These are phyloP conservation scores for Alternaria ethzedia DNA, from an alignment of 2,329 filamentous ascomycete species.

Conservation along the genomic window DNA sequence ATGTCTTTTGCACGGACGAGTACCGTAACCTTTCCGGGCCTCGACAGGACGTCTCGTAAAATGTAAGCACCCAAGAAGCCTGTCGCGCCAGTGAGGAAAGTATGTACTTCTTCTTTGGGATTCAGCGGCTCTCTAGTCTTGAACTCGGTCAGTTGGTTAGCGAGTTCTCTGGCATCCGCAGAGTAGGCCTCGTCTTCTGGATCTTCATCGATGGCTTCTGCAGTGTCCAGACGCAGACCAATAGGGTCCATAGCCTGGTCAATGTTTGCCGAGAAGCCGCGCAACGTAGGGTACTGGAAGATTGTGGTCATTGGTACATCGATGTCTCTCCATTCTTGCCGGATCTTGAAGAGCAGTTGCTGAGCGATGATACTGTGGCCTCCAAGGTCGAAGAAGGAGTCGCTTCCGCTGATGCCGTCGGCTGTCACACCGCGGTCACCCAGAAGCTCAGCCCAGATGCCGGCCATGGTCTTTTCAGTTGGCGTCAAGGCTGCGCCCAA, in stretches of 20 bases:
- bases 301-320: constrained; percentile 74
- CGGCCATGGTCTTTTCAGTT: constrained; percentile 71
- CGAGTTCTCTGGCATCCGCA: constrained; percentile 60
- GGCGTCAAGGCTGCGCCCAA: constrained; percentile 57
- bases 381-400: constrained; percentile 78
- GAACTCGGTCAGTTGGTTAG: constrained; percentile 53
- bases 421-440: constrained; percentile 64
- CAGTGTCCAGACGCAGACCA: constrained; percentile 53
- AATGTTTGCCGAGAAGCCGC: constrained; percentile 61
- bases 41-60: constrained; percentile 73
- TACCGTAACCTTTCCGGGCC: constrained; percentile 71
- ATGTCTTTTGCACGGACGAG: constrained; percentile 75
- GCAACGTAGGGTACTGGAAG: constrained; percentile 70
- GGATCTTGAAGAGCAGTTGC: constrained; percentile 76
- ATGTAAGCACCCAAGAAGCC: constrained; percentile 88
- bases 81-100: constrained; percentile 88
- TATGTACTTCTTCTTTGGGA: constrained; percentile 57
- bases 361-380: constrained; percentile 84
- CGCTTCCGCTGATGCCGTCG: constrained; percentile 68
- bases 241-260: constrained; percentile 58
- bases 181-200: constrained; percentile 61
- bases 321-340: constrained; percentile 65
- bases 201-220: constrained; percentile 51
- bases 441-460: constrained; percentile 77
- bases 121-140: constrained; percentile 50